Evolutionary conservation across 345 rosid genomes (phyloP), one percentile per base, ranked within the genome.

Genomic region (Euphorbia pulcherrima): DNA sequence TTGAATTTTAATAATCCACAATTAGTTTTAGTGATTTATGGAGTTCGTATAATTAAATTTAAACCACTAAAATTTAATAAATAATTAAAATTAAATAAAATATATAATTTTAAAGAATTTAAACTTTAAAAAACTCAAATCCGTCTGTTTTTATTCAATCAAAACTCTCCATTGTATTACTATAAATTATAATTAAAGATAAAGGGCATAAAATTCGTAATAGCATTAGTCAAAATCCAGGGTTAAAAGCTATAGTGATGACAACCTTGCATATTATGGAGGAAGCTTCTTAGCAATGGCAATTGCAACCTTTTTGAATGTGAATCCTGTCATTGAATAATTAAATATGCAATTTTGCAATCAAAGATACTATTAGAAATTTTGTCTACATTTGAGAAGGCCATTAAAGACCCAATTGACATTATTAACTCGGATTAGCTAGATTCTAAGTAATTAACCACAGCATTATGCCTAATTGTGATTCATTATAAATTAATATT

Each of bases 211-310:
- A 41, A 41, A 41, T 1, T 41, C 7, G 37, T 7, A 33, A 6
- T 41, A 14, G 47, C 47, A 41, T 7, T 44, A 44, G 16, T 44
- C 16, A 44, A n/a, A 44, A 44, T 44, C 28, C 26, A 20, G n/a
- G n/a, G 2, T 1, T 13, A 41, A 41, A 33, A 27, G 37, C 21
- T n/a, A 23, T 62, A 29, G 10, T 20, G 64, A 73, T 75, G 81
- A 77, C 82, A 84, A 69, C 81, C 82, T 68, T 68, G 74, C 81
- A 77, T 68, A 54, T 44, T 8, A 44, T n/a, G 54, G 23, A 71
- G 81, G 79, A 76, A 74, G 44, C 37, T 82, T 71, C 81, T 23
- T 59, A 71, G 78, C 21, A 76, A 57, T 65, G 83, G 39, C 77
- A 69, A 66, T 33, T 56, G 73, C 51, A 18, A 69, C 64, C 85